phyloP scores from a whole-genome alignment of 2,329 filamentous ascomycete species.

The Arachnopeziza araneosa region DNA sequence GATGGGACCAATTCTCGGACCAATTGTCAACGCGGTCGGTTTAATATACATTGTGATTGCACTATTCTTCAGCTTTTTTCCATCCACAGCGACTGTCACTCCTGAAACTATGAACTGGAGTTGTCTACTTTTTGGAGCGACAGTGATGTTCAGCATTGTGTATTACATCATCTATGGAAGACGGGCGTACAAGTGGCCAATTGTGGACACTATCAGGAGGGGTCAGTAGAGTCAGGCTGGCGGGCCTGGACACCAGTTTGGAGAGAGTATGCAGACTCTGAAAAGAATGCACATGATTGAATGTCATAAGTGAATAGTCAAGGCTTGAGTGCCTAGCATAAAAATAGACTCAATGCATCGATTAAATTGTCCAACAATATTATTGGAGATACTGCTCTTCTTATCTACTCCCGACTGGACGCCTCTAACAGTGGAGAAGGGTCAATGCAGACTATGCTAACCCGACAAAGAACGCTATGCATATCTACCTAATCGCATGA shows the following conservation, averaged over 20 bases:
- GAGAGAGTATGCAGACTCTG: background rate
- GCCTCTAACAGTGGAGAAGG: background rate
- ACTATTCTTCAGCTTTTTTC: conserved; percentile 43
- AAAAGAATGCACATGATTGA: background rate
- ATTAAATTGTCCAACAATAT: background rate
- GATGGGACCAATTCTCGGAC: conserved; percentile 20
- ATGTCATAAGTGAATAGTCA: background rate
- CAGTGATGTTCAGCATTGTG: conserved; percentile 39
- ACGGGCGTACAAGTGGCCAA: conserved; percentile 42
- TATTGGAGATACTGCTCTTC: background rate
- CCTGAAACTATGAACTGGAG: conserved; percentile 42
- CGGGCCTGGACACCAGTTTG: background rate
- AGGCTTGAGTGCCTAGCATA: background rate
- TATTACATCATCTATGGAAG: conserved; percentile 41
- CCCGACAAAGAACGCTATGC: background rate
- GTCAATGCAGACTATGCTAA: background rate
- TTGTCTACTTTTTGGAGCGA: conserved; percentile 38
- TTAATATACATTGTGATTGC: conserved; percentile 33
- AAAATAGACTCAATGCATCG: background rate
- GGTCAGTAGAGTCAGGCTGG: conserved; percentile 6
- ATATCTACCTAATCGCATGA: background rate
- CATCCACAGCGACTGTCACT: conserved; percentile 9
- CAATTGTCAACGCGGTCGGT: conserved; percentile 12
- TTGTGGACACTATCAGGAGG: conserved; percentile 22
- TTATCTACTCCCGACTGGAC: background rate